These are phyloP conservation scores for Chalciporus piperatus DNA, from an alignment of 768 basidiomycete genomes.

Conservation along the genomic window DNA sequence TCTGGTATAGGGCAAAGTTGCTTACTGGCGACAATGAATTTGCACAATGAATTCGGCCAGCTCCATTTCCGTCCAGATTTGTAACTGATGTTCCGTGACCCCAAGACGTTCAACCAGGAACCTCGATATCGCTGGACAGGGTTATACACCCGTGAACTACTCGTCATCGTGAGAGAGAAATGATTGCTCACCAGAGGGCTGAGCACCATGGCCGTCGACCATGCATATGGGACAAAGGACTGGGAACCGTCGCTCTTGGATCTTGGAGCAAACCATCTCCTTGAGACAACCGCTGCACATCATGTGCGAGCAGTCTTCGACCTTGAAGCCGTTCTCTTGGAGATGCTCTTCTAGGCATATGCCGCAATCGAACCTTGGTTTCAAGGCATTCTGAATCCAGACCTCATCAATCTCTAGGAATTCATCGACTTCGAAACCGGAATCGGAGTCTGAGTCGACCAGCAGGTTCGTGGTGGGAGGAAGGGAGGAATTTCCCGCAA, in stretches of 20 bases:
- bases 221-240: slow-evolving; percentile 60
- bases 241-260: slow-evolving; percentile 54
- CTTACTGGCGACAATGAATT: slow-evolving; percentile 51
- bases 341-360: slow-evolving; percentile 54
- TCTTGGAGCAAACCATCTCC: slow-evolving; percentile 40
- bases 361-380: slow-evolving; percentile 45
- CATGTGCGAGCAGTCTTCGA: slow-evolving; percentile 46
- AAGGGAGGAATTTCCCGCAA: too few relatives aligned
- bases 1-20: too few relatives aligned
- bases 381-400: slow-evolving; percentile 10
- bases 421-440: too few relatives aligned
- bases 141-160: too few relatives aligned
- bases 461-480: too few relatives aligned
- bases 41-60: slow-evolving; percentile 41
- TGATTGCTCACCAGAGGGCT: slow-evolving; percentile 19
- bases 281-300: slow-evolving; percentile 56
- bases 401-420: too few relatives aligned
- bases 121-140: slow-evolving; percentile 31
- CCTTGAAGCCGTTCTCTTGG: slow-evolving; percentile 39
- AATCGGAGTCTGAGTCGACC: too few relatives aligned
- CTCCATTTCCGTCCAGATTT: slow-evolving; percentile 46
- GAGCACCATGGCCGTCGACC: slow-evolving; percentile 3
- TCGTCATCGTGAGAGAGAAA: too few relatives aligned
- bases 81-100: slow-evolving; percentile 41
- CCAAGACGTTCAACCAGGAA: slow-evolving; percentile 43